Conservation (phyloP, 371 early-diverging fungal species). For the Mucor lusitanicus region DNA sequence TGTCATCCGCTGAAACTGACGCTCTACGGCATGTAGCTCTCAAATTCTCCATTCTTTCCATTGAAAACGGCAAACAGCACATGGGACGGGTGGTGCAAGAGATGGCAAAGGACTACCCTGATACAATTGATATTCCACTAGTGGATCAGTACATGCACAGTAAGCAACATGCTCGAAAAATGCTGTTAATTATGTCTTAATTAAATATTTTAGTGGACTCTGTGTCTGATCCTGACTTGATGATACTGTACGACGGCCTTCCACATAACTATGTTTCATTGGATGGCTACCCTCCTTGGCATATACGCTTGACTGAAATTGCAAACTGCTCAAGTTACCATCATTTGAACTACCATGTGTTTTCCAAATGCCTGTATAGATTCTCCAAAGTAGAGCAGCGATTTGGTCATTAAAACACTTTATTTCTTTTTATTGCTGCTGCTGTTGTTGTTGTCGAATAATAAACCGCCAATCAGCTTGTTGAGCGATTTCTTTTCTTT, state of each 20-base stretch:
- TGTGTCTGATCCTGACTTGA: constrained; percentile 60
- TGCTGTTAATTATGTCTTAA: background rate
- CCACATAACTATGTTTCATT: constrained; percentile 55
- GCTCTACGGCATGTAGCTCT: constrained; percentile 15
- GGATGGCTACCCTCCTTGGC: constrained; percentile 70
- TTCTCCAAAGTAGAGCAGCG: constrained; percentile 57
- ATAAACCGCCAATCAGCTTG: background rate
- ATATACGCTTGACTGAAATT: constrained; percentile 61
- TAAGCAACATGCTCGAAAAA: constrained; percentile 12
- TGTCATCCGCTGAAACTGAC: background rate
- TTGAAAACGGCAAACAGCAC: constrained; percentile 31
- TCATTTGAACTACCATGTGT: constrained; percentile 44
- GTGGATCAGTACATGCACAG: constrained; percentile 41
- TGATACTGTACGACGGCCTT: constrained; percentile 60
- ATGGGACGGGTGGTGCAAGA: constrained; percentile 31
- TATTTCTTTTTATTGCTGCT: background rate
- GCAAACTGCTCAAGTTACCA: constrained; percentile 29
- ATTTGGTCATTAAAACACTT: constrained; percentile 39
- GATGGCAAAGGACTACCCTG: constrained; percentile 16
- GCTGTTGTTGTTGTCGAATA: background rate
- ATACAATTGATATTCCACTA: constrained; percentile 32
- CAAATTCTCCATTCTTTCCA: constrained; percentile 38
- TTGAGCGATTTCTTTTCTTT: background rate
- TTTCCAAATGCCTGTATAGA: constrained; percentile 44
- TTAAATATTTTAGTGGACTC: constrained; percentile 13